These are phyloP conservation scores for Breviolum minutum DNA, from an alignment of 73 alveolate genomes.

Conservation along the genomic window DNA sequence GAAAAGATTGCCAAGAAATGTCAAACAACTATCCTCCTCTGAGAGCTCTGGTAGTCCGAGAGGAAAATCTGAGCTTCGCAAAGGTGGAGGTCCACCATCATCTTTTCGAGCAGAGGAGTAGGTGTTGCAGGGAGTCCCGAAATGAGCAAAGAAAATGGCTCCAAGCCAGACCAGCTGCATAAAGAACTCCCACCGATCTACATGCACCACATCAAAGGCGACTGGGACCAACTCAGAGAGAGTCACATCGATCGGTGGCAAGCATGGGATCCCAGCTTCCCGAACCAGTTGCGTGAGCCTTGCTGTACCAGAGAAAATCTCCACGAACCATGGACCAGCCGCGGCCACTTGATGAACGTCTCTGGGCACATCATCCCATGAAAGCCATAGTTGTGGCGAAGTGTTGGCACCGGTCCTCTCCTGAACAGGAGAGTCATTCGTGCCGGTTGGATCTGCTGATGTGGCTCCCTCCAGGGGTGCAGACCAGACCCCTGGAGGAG, in stretches of 20 bases:
- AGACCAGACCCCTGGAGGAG: not conserved
- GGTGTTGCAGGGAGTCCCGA: constrained; percentile 18
- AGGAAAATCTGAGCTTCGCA: not conserved
- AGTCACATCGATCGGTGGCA: constrained; percentile 1
- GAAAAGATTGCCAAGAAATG: not conserved
- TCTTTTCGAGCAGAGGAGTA: not conserved
- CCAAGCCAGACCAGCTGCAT: not conserved
- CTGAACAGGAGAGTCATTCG: not conserved
- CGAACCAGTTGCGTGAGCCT: not conserved
- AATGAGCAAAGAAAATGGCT: not conserved
- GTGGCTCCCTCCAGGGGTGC: not conserved
- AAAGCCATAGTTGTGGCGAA: not conserved
- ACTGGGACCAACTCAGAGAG: not conserved
- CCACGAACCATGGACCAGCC: not conserved
- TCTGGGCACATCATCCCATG: not conserved
- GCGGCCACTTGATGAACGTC: not conserved
- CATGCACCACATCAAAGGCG: not conserved
- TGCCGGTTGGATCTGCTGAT: no score
- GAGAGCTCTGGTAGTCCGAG: not conserved
- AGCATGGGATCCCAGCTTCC: not conserved
- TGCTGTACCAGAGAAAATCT: not conserved
- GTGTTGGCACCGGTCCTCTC: no score
- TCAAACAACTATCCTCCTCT: no score
- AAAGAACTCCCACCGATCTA: not conserved
- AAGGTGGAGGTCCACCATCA: not conserved